Conservation (phyloP, 345 rosid species). For the Euphorbia lathyris region DNA sequence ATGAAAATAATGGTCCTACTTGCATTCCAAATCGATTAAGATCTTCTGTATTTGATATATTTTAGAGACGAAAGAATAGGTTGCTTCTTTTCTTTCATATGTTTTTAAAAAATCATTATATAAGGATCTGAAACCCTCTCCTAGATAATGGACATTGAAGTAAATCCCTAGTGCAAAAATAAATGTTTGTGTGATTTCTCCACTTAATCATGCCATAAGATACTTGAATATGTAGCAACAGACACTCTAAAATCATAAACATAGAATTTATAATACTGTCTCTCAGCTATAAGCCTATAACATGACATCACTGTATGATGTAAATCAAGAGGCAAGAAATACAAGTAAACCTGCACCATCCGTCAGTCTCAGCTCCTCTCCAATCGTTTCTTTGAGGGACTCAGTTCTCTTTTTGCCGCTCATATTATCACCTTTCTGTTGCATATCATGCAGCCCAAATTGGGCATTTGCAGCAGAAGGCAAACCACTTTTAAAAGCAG, state of each 20-base stretch:
- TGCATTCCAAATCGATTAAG: not conserved
- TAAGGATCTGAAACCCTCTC: not conserved
- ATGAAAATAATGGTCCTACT: not conserved
- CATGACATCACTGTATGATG: not conserved
- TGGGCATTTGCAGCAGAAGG: slow-evolving; percentile 3
- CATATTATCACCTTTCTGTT: not conserved
- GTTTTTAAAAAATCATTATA: not conserved
- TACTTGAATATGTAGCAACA: not conserved
- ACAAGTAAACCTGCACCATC: not conserved
- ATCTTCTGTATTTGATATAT: not conserved
- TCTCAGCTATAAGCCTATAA: not conserved
- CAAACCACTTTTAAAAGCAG: slow-evolving; percentile 1
- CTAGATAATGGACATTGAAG: not conserved
- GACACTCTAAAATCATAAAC: not conserved
- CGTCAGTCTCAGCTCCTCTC: not conserved
- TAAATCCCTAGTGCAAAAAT: not conserved
- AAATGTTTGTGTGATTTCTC: not conserved
- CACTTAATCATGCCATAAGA: not conserved
- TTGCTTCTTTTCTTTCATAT: not conserved
- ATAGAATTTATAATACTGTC: not conserved
- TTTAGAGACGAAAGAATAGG: not conserved
- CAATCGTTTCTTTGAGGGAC: slow-evolving; percentile 2
- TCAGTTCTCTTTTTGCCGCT: not conserved
- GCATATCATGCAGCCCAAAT: not conserved
- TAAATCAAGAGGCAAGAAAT: not conserved